These are phyloP conservation scores for Saussurea involucrata DNA, from an alignment of 129 eudicot species.

Conservation along the genomic window DNA sequence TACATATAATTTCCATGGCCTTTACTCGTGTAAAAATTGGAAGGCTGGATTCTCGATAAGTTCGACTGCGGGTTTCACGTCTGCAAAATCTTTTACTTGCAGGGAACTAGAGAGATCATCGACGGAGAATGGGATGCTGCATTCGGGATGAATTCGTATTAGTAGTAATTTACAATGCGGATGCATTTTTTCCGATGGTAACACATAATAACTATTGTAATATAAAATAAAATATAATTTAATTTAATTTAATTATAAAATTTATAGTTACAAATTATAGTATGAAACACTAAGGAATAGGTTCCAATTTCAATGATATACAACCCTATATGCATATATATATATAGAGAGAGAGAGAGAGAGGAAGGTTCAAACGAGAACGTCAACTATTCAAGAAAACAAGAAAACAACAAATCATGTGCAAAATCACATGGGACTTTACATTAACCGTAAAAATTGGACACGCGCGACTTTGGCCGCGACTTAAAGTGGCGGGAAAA, in stretches of 20 bases:
- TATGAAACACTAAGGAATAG: no score
- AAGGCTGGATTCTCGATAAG: slow-evolving; percentile 83
- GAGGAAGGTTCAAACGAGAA: no score
- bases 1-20: slow-evolving; percentile 22
- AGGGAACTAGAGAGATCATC: slow-evolving; percentile 74
- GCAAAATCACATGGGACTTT: no score
- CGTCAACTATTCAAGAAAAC: no score
- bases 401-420: no score
- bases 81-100: slow-evolving; percentile 69
- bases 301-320: no score
- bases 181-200: not conserved
- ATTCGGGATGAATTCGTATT: not conserved
- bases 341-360: no score
- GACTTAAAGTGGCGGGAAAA: no score
- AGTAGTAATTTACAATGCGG: not conserved
- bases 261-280: not conserved
- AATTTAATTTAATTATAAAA: not conserved
- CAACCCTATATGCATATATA: no score
- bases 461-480: no score
- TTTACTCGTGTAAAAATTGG: slow-evolving; percentile 72
- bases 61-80: slow-evolving; percentile 74
- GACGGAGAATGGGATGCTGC: slow-evolving; percentile 96
- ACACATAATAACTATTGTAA: not conserved
- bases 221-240: not conserved
- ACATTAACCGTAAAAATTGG: no score